phyloP scores from a whole-genome alignment of 257 asterid species.

The Catharanthus roseus region DNA sequence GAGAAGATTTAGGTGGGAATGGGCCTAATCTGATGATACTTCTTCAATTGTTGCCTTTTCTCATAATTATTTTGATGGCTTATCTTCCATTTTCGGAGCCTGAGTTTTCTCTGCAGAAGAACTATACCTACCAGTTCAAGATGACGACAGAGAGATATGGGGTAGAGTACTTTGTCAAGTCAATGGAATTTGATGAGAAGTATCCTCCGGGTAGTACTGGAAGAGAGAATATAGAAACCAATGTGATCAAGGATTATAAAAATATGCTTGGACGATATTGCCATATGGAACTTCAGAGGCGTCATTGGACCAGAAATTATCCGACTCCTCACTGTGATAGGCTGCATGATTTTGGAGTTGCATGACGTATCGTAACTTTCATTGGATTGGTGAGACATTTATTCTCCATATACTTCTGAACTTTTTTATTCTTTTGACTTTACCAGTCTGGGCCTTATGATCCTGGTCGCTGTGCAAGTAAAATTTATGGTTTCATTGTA shows the following conservation, averaged over 20 bases:
- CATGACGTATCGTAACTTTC: constrained; percentile 50
- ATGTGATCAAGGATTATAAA: constrained; percentile 73
- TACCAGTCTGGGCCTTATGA: background rate
- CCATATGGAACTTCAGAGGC: constrained; percentile 93
- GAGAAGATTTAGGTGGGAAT: constrained; percentile 62
- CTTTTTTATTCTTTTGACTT: background rate
- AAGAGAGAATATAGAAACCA: constrained; percentile 54
- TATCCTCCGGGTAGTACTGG: constrained; percentile 60
- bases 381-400: background rate
- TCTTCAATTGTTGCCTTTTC: constrained; percentile 76
- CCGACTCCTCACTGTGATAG: constrained; percentile 80
- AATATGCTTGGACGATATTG: constrained; percentile 85
- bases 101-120: constrained; percentile 85
- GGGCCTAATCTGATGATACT: constrained; percentile 66
- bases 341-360: constrained; percentile 54
- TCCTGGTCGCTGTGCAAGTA: background rate
- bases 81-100: constrained; percentile 95
- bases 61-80: constrained; percentile 80
- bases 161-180: constrained; percentile 73
- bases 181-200: constrained; percentile 55
- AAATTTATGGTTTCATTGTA: background rate
- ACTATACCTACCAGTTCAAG: constrained; percentile 69
- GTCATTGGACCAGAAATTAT: constrained; percentile 83
- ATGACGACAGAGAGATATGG: constrained; percentile 64
- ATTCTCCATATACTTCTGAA: background rate